phyloP scores from a whole-genome alignment of 441 rosid genomes.

The Erysimum pusillum region DNA sequence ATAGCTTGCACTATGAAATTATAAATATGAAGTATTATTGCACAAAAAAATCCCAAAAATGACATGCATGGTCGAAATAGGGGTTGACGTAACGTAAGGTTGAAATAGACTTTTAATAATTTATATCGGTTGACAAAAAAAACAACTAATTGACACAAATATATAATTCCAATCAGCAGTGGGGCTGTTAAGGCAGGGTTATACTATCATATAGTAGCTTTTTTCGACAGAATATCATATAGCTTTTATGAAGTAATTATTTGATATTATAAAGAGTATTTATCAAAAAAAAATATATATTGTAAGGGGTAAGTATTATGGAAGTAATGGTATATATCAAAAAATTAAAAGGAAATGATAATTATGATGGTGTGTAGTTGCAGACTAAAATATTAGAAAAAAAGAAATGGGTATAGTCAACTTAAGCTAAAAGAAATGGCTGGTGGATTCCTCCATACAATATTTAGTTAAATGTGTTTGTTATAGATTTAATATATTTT shows the following conservation, averaged over 20 bases:
- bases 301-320: background rate
- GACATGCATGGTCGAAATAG: constrained; percentile 35
- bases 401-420: constrained; percentile 42
- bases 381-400: constrained; percentile 2
- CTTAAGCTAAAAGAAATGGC: constrained; percentile 38
- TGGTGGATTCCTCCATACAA: constrained; percentile 34
- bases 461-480: background rate
- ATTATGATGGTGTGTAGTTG: constrained; percentile 37
- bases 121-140: constrained; percentile 29
- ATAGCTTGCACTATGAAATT: constrained; percentile 10
- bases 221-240: too few species aligned
- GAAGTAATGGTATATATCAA: background rate
- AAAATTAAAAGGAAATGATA: background rate
- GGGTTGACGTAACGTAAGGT: constrained; percentile 47
- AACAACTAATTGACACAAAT: constrained; percentile 6
- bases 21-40: background rate
- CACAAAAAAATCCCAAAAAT: constrained; percentile 3
- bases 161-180: constrained; percentile 32
- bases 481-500: background rate
- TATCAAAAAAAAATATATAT: too few species aligned
- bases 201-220: constrained; percentile 3
- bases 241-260: too few species aligned
- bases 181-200: constrained; percentile 22
- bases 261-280: too few species aligned
- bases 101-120: constrained; percentile 18